phyloP scores from a whole-genome alignment of 2,329 filamentous ascomycete genomes.

The Cercospora zeina region DNA sequence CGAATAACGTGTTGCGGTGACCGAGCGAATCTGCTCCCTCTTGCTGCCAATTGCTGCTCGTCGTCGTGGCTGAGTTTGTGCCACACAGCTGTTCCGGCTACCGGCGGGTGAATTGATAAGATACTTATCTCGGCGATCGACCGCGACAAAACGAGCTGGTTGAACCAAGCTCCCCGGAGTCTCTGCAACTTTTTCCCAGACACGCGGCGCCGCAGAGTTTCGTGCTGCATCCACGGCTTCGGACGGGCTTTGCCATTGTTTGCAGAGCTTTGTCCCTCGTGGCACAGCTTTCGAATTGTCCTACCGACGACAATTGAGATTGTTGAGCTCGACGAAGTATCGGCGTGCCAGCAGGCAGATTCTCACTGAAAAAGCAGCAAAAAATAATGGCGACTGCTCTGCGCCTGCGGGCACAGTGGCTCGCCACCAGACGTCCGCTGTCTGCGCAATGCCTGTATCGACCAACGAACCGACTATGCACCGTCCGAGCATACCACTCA shows the following conservation, averaged over 20 bases:
- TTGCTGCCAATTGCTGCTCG: constrained; percentile 1
- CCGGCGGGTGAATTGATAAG: constrained; percentile 21
- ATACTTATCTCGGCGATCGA: constrained; percentile 8
- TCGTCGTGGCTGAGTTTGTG: constrained; percentile 1
- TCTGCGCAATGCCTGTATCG: constrained; percentile 35
- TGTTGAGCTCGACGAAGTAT: neutral
- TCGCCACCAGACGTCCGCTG: constrained; percentile 37
- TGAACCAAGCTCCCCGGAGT: constrained; percentile 8
- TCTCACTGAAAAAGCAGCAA: neutral
- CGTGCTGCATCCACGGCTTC: constrained; percentile 6
- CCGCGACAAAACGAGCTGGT: constrained; percentile 6
- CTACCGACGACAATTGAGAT: neutral
- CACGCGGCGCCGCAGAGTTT: constrained; percentile 1
- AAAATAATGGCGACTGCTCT: constrained; percentile 35
- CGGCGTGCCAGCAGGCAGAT: neutral
- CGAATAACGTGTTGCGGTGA: constrained; percentile 3
- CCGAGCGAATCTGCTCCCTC: constrained; percentile 4
- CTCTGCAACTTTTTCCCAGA: constrained; percentile 15
- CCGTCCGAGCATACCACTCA: constrained; percentile 18
- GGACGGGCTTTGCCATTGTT: constrained; percentile 8
- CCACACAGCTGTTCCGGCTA: constrained; percentile 5
- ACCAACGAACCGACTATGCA: constrained; percentile 8
- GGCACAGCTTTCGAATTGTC: neutral
- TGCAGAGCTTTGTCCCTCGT: constrained; percentile 1
- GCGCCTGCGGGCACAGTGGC: constrained; percentile 40